Evolutionary conservation across 2,329 filamentous ascomycete genomes (phyloP).

Genomic region (Ascochyta viciae-villosae): DNA sequence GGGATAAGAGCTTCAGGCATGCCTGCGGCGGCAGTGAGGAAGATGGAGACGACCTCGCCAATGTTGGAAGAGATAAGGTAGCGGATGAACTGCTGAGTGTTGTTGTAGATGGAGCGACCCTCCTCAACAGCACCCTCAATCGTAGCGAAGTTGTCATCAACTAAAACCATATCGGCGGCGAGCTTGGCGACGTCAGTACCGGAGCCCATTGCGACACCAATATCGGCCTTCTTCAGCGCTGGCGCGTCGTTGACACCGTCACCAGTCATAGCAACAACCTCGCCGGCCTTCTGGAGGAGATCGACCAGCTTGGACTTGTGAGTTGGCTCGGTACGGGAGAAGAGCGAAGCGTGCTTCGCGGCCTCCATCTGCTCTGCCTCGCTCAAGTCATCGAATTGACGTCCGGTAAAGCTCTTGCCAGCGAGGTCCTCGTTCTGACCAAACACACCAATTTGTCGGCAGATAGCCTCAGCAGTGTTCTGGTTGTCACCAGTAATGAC

Average conservation of each 20-base stretch:
- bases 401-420: conserved; percentile 94
- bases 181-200: conserved; percentile 97
- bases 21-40: conserved; percentile 92
- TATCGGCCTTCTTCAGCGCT: conserved; percentile 97
- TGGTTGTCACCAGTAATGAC: conserved; percentile 99
- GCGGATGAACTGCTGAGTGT: conserved; percentile 99
- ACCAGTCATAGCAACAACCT: conserved; percentile 99
- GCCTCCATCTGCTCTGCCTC: conserved; percentile 81
- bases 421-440: conserved; percentile 78
- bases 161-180: conserved; percentile 97
- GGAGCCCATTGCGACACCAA: conserved; percentile 98
- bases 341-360: conserved; percentile 84
- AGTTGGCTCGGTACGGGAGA: conserved; percentile 92
- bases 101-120: conserved; percentile 98
- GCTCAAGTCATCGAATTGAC: conserved; percentile 88
- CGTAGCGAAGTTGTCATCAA: conserved; percentile 98
- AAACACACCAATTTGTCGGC: conserved; percentile 95
- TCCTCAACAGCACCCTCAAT: conserved; percentile 97
- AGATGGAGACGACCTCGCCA: conserved; percentile 98
- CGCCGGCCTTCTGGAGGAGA: conserved; percentile 87
- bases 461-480: conserved; percentile 97
- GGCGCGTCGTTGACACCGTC: conserved; percentile 99
- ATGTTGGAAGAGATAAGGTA: conserved; percentile 99
- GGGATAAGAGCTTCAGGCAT: conserved; percentile 98
- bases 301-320: conserved; percentile 99